A percentile compares a stretch with the other conserved stretches of the same genome.
phyloP scores from a whole-genome alignment of 805 yeast species.

The Candida hispaniensis region DNA sequence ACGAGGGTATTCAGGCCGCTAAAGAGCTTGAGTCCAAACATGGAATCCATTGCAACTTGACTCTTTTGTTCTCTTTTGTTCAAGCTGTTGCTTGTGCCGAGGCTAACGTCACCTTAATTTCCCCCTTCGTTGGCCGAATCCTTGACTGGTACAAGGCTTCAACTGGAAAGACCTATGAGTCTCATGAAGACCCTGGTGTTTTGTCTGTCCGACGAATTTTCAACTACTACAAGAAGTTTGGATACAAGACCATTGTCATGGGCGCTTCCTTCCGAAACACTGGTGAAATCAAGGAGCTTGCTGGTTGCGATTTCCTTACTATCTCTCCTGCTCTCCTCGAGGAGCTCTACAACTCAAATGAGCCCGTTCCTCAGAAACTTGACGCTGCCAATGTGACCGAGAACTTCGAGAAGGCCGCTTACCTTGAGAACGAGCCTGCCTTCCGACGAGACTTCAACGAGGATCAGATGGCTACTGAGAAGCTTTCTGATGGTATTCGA shows the following conservation, averaged over 20 bases:
- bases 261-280: constrained; percentile 99
- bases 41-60: constrained; percentile 89
- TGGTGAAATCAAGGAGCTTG: constrained; percentile 91
- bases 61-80: constrained; percentile 84
- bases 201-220: constrained; percentile 73
- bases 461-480: constrained; percentile 98
- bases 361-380: constrained; percentile 69
- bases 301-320: constrained; percentile 95
- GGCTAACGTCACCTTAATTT: constrained; percentile 88
- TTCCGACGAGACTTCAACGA: constrained; percentile 90
- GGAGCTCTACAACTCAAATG: constrained; percentile 69
- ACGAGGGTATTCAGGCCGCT: constrained; percentile 99
- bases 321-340: constrained; percentile 89
- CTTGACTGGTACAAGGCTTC: constrained; percentile 95
- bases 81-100: constrained; percentile 99
- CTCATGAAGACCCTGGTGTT: constrained; percentile 93
- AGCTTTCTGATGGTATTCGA: constrained; percentile 96
- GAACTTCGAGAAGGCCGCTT: constrained; percentile 61
- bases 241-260: constrained; percentile 97
- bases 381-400: constrained; percentile 53
- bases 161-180: constrained; percentile 78
- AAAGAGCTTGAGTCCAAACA: constrained; percentile 83
- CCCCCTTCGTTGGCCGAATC: constrained; percentile 99
- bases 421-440: constrained; percentile 70
- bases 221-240: constrained; percentile 97